These are phyloP conservation scores for Gnaphalium uliginosum DNA, from an alignment of 129 eudicot species.

Conservation along the genomic window DNA sequence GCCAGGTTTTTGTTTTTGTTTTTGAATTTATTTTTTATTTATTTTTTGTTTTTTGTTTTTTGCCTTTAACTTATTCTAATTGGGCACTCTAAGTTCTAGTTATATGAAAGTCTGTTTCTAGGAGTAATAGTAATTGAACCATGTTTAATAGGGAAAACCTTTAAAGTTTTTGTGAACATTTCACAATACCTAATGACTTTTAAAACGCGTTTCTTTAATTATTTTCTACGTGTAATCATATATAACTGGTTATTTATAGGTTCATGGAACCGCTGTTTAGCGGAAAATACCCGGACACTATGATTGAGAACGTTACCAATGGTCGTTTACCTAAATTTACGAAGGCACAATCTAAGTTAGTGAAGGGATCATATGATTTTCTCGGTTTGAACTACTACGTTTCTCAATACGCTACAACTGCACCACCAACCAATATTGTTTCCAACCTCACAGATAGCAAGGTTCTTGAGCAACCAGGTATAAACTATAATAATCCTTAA, in stretches of 20 bases:
- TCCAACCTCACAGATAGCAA: slow-evolving; percentile 19
- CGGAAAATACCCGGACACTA: slow-evolving; percentile 31
- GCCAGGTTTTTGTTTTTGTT: too few species aligned
- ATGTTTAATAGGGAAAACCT: background rate
- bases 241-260: slow-evolving; percentile 10
- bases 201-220: background rate
- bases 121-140: background rate
- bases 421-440: slow-evolving; percentile 7
- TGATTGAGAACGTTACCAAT: slow-evolving; percentile 16
- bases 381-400: slow-evolving; percentile 40
- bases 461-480: slow-evolving; percentile 27
- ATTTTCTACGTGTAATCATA: too few species aligned
- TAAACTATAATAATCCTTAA: background rate
- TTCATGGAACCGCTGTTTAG: slow-evolving; percentile 36
- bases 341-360: slow-evolving; percentile 12
- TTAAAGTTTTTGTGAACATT: too few species aligned
- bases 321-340: slow-evolving; percentile 36
- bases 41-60: background rate
- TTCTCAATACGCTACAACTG: slow-evolving; percentile 29
- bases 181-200: background rate
- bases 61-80: background rate
- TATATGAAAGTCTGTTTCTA: background rate
- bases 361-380: slow-evolving; percentile 42
- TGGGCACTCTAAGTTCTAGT: background rate
- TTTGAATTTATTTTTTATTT: too few species aligned